Conservation (phyloP, 1,284 basidiomycete species). For the Moesziomyces antarcticus region DNA sequence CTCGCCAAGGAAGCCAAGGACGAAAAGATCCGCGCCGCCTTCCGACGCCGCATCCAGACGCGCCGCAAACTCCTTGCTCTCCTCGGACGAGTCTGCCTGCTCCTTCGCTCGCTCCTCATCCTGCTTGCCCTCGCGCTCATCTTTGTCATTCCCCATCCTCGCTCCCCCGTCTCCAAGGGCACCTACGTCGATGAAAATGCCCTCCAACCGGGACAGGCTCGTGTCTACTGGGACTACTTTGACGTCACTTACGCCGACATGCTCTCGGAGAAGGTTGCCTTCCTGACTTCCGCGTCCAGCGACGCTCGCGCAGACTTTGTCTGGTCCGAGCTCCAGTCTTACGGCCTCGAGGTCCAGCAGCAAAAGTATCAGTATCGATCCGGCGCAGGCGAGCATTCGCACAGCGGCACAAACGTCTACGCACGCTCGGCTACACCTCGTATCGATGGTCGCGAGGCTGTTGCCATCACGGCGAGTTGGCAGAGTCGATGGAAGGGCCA, state of each 20-base stretch:
- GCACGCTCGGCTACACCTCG: slow-evolving; percentile 84
- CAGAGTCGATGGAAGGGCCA: slow-evolving; percentile 40
- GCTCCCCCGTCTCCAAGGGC: slow-evolving; percentile 52
- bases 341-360: slow-evolving; percentile 46
- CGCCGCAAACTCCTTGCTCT: slow-evolving; percentile 22
- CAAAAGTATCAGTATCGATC: slow-evolving; percentile 24
- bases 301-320: slow-evolving; percentile 47
- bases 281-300: slow-evolving; percentile 12
- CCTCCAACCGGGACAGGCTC: slow-evolving; percentile 60
- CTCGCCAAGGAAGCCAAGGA: slow-evolving; percentile 19
- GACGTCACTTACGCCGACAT: slow-evolving; percentile 58
- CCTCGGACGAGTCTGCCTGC: slow-evolving; percentile 16
- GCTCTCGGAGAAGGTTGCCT: slow-evolving; percentile 41
- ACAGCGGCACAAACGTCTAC: slow-evolving; percentile 78
- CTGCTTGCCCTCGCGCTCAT: slow-evolving; percentile 40
- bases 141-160: slow-evolving; percentile 51
- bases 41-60: slow-evolving; percentile 38
- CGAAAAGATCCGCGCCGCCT: slow-evolving; percentile 22
- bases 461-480: slow-evolving; percentile 69
- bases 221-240: slow-evolving; percentile 54
- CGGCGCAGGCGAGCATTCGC: neutral
- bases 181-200: slow-evolving; percentile 67
- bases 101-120: slow-evolving; percentile 25
- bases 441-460: slow-evolving; percentile 87
- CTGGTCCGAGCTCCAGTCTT: slow-evolving; percentile 39